phyloP scores from a whole-genome alignment of 331 rosid genomes.

The Malus hybrid region DNA sequence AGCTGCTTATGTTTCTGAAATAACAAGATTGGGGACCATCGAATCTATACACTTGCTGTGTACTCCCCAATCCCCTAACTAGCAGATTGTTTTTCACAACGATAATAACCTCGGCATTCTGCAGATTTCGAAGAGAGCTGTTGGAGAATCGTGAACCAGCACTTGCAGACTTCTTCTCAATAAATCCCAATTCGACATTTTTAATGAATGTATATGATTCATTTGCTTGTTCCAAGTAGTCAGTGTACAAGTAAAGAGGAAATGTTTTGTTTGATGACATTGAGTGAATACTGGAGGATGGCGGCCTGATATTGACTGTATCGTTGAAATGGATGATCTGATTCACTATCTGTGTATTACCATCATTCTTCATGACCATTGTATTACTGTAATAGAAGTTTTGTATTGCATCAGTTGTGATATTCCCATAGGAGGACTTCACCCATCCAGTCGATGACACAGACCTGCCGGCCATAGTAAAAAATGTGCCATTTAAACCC shows the following conservation, averaged over 20 bases:
- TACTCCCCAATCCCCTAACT: constrained; percentile 44
- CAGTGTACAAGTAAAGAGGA: constrained; percentile 27
- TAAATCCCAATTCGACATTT: constrained; percentile 49
- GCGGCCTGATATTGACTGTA: constrained; percentile 20
- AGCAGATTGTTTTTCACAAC: constrained; percentile 46
- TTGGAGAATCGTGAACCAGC: constrained; percentile 18
- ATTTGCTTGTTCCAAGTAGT: constrained; percentile 24
- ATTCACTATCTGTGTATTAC: constrained; percentile 44
- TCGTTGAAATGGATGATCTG: constrained; percentile 46
- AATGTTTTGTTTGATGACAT: constrained; percentile 29
- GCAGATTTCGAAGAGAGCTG: constrained; percentile 53
- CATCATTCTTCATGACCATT: constrained; percentile 46
- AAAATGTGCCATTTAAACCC: constrained; percentile 52
- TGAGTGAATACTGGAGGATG: constrained; percentile 19
- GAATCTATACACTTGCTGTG: constrained; percentile 56
- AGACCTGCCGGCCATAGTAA: constrained; percentile 35
- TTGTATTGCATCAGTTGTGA: constrained; percentile 51
- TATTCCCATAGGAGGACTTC: constrained; percentile 60
- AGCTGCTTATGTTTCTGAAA: constrained; percentile 65
- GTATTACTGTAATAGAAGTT: constrained; percentile 33
- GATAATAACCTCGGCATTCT: constrained; percentile 53
- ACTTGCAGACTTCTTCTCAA: constrained; percentile 23
- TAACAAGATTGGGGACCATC: constrained; percentile 42
- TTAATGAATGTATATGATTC: constrained; percentile 18
- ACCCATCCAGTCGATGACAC: constrained; percentile 64